phyloP scores from a whole-genome alignment of 306 rosid genomes.

The Canavalia ensiformis region DNA sequence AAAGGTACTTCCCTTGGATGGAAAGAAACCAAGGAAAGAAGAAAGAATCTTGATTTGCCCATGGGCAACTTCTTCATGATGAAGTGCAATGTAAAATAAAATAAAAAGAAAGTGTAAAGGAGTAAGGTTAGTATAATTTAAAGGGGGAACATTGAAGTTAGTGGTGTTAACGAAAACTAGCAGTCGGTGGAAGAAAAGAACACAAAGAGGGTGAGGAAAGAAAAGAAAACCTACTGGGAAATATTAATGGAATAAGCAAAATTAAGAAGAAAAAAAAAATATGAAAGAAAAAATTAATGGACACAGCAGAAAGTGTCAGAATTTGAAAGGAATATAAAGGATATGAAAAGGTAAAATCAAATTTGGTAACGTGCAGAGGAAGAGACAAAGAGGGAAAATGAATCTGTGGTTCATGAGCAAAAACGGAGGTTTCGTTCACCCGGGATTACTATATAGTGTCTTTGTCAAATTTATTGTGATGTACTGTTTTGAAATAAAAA shows the following conservation, averaged over 20 bases:
- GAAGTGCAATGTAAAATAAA: not conserved
- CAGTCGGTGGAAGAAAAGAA: conserved; percentile 50
- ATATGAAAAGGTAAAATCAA: conserved; percentile 1
- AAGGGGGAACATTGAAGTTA: not conserved
- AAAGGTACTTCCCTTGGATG: conserved; percentile 52
- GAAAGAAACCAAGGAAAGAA: conserved; percentile 57
- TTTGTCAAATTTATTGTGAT: conserved; percentile 25
- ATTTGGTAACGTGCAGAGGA: conserved; percentile 41
- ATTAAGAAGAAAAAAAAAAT: not conserved
- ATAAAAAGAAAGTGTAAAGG: not conserved
- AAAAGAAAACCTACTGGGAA: conserved; percentile 31
- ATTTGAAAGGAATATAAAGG: conserved; percentile 41
- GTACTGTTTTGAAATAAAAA: conserved; percentile 26
- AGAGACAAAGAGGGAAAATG: conserved; percentile 38
- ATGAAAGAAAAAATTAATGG: conserved; percentile 45
- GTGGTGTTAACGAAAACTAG: not conserved
- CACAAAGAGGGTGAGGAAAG: conserved; percentile 26
- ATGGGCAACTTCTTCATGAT: conserved; percentile 41
- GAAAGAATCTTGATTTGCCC: conserved; percentile 51
- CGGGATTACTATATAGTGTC: not conserved
- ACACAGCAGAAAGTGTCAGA: conserved; percentile 48
- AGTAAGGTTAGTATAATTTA: conserved; percentile 38
- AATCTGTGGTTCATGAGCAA: not conserved
- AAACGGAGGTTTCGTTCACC: conserved; percentile 13
- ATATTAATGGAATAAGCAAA: conserved; percentile 26